phyloP scores from a whole-genome alignment of 1,284 basidiomycete species.

The Ceratobasidium sp. region DNA sequence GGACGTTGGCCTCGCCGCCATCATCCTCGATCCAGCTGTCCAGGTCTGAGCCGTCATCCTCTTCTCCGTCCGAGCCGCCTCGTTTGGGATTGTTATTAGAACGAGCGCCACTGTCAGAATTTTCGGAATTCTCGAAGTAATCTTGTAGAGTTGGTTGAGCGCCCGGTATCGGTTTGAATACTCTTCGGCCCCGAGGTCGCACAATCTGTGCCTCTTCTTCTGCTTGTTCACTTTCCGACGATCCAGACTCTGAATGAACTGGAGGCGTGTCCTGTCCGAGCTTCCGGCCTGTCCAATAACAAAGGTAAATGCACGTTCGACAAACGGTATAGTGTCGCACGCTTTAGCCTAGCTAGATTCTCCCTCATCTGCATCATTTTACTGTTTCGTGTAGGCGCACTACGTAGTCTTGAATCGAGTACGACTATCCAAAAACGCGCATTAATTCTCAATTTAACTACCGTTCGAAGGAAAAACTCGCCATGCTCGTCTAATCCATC shows the following conservation, averaged over 20 bases:
- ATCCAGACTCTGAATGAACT: conserved; percentile 51
- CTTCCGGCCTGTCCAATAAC: conserved; percentile 40
- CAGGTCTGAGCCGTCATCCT: conserved; percentile 42
- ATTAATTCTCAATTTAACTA: background rate
- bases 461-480: background rate
- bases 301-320: conserved; percentile 3
- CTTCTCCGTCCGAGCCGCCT: conserved; percentile 40
- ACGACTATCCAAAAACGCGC: conserved; percentile 57
- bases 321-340: conserved; percentile 51
- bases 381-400: conserved; percentile 57
- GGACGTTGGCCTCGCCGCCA: conserved; percentile 49
- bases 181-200: conserved; percentile 12
- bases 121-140: conserved; percentile 48
- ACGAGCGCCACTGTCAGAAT: conserved; percentile 44
- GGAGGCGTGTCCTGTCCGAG: conserved; percentile 61
- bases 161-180: conserved; percentile 43
- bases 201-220: conserved; percentile 49
- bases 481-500: conserved; percentile 42
- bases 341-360: conserved; percentile 69
- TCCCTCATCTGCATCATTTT: conserved; percentile 61
- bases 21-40: conserved; percentile 76
- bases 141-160: conserved; percentile 44
- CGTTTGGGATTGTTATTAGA: conserved; percentile 41
- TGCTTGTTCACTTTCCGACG: conserved; percentile 48
- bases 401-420: conserved; percentile 66